Base-by-base conservation (phyloP, 495 filamentous ascomycete genomes). In the Hypoxylon crocopeplum region DNA sequence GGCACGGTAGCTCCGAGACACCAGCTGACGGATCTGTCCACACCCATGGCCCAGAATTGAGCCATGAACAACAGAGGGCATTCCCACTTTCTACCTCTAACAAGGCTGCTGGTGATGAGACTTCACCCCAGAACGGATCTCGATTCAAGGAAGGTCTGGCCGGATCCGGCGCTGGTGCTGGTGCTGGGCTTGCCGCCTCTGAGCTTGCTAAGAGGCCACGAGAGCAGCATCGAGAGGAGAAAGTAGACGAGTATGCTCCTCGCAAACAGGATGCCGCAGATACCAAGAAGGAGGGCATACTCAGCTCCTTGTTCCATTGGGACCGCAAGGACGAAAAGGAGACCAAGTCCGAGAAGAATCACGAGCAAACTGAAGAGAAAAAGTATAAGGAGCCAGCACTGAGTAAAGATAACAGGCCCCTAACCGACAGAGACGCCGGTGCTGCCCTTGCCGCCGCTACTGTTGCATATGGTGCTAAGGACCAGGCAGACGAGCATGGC, bases 1-100 rank as follows among this genome's bases (percentile, higher is more conserved):
- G 76, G 12, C 76, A 78, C 27, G 76, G 76, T 4, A 78, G 76
- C 48, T 33, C 72, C 37, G 60, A 65, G 6, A 70, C 33, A 8
- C 25, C 49, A 21, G 47, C 25, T 16, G 48, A 44, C 1, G 53
- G 56, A 15, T 58, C 56, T 7, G 30, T 51, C 22, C 59, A 48
- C 11, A 10, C 37, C 10, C 54, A 41, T 2, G 48, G 7, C 3
- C 20, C 38, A 37, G 3, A 20, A n/a, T 45, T 55, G 2, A 64
- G 64, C 45, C 64, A 73, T 24, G 61, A 48, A 0, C 61, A 75
- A 16, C 74, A 75, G 39, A 66, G 53, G 5, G 34, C 44, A 11
- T 62, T 67, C 12, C 60, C 66, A 21, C 53, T 73, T 25, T 20
- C 48, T 3, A 46, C 38, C 16, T 25, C 56, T 7, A 59, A 62